Percentiles rank a stretch among this genome's conserved stretches.
These are phyloP conservation scores for Gamsiella multidivaricata DNA, from an alignment of 192 early-diverging fungal species.

Conservation along the genomic window DNA sequence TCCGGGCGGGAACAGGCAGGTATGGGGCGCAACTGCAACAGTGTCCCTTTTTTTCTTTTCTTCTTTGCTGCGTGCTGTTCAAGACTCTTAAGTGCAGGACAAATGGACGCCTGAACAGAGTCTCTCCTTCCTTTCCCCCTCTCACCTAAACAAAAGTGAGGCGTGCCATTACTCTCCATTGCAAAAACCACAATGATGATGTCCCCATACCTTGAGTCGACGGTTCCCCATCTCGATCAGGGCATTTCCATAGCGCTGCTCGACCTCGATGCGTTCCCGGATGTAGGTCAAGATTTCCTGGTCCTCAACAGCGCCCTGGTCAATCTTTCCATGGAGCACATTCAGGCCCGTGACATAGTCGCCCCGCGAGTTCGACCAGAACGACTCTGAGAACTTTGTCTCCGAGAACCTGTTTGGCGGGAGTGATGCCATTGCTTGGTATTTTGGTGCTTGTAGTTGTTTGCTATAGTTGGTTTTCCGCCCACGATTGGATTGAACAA, in stretches of 20 bases:
- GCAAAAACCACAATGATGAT: too few relatives aligned
- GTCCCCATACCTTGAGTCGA: conserved; percentile 24
- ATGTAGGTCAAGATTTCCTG: conserved; percentile 66
- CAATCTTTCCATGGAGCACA: conserved; percentile 63
- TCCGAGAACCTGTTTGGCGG: conserved; percentile 39
- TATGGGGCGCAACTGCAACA: neutral
- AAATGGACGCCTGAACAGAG: too few relatives aligned
- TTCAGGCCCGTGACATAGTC: conserved; percentile 61
- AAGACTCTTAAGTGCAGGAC: too few relatives aligned
- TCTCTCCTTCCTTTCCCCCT: too few relatives aligned
- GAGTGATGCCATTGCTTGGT: neutral
- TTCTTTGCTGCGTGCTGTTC: too few relatives aligned
- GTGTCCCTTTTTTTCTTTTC: too few relatives aligned
- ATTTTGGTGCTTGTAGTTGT: neutral
- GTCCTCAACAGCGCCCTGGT: conserved; percentile 65
- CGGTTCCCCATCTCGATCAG: conserved; percentile 48
- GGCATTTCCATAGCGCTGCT: conserved; percentile 56
- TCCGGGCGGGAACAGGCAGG: neutral
- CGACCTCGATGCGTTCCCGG: conserved; percentile 60
- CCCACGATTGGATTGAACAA: neutral
- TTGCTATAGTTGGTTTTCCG: too few relatives aligned
- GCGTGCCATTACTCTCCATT: too few relatives aligned
- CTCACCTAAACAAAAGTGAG: too few relatives aligned
- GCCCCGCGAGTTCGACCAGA: conserved; percentile 53
- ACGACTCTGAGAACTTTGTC: conserved; percentile 54